Evolutionary conservation across 2,329 filamentous ascomycete genomes (phyloP).

Genomic region (Xylariaceae sp.): DNA sequence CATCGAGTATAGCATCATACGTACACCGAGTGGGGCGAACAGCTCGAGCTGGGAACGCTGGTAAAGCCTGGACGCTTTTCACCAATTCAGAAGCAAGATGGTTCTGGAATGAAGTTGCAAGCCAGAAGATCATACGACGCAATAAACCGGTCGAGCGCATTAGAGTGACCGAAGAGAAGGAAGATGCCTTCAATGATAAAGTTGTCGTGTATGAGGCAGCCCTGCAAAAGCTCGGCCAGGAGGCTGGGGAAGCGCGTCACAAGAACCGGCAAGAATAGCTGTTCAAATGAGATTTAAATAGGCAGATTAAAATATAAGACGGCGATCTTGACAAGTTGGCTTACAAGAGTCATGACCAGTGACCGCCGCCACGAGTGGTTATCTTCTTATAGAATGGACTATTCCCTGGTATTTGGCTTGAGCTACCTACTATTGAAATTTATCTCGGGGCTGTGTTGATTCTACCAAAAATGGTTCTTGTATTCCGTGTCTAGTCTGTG

Average conservation of each 20-base stretch:
- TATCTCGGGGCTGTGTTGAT: not conserved
- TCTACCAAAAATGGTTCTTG: not conserved
- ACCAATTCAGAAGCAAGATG: constrained; percentile 78
- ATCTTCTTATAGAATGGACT: too few species aligned
- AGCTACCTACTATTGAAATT: not conserved
- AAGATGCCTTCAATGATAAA: constrained; percentile 45
- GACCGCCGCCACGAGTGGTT: not conserved
- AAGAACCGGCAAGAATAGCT: constrained; percentile 19
- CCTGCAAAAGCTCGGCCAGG: constrained; percentile 58
- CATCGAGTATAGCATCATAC: constrained; percentile 74
- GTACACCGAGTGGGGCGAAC: constrained; percentile 91
- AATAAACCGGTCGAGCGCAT: constrained; percentile 45
- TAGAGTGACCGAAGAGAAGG: constrained; percentile 38
- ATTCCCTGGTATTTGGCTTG: too few species aligned
- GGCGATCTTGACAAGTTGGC: not conserved
- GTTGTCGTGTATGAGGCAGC: constrained; percentile 51
- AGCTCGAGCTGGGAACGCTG: constrained; percentile 71
- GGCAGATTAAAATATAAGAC: not conserved
- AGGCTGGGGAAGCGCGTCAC: constrained; percentile 43
- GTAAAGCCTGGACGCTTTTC: constrained; percentile 82
- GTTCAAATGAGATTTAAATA: constrained; percentile 41
- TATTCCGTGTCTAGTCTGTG: not conserved
- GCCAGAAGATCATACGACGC: constrained; percentile 39
- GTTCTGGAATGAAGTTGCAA: constrained; percentile 83
- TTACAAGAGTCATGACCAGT: not conserved